Evolutionary conservation across 140 eudicot genomes (phyloP).

Genomic region (Erigeron philadelphicus): DNA sequence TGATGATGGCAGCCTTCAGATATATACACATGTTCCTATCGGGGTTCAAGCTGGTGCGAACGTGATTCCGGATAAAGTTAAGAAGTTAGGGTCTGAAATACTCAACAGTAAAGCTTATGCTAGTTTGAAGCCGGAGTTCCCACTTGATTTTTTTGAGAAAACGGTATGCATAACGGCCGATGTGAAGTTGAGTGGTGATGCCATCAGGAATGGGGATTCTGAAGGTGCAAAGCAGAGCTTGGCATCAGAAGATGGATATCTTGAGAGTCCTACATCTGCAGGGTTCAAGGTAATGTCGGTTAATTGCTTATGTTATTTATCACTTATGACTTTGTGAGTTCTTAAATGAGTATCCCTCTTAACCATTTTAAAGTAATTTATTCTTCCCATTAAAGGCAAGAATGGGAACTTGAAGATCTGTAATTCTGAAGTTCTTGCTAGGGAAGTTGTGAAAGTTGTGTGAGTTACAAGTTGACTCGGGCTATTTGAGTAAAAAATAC

Average conservation of each 20-base stretch:
- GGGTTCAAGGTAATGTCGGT: constrained; percentile 77
- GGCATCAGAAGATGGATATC: constrained; percentile 92
- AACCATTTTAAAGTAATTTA: not conserved
- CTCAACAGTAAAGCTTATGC: constrained; percentile 91
- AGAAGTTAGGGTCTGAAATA: constrained; percentile 77
- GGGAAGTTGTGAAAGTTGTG: not conserved
- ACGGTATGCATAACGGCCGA: constrained; percentile 89
- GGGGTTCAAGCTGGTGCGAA: constrained; percentile 65
- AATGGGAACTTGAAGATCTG: not conserved
- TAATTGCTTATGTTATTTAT: not conserved
- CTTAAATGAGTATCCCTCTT: not conserved
- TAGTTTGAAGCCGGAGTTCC: constrained; percentile 84
- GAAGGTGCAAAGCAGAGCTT: constrained; percentile 93
- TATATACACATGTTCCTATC: constrained; percentile 74
- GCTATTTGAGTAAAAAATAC: too few relatives aligned
- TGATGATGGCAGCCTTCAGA: constrained; percentile 99
- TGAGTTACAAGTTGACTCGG: too few relatives aligned
- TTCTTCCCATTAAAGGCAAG: not conserved
- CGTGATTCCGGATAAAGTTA: constrained; percentile 72
- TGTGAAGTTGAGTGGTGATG: constrained; percentile 92
- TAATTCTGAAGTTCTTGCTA: not conserved
- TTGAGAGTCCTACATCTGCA: constrained; percentile 80
- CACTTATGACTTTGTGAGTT: not conserved
- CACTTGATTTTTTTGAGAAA: constrained; percentile 94
- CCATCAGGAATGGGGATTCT: constrained; percentile 84